Base-by-base conservation (phyloP, 257 asterid genomes). In the Salvia hispanica region DNA sequence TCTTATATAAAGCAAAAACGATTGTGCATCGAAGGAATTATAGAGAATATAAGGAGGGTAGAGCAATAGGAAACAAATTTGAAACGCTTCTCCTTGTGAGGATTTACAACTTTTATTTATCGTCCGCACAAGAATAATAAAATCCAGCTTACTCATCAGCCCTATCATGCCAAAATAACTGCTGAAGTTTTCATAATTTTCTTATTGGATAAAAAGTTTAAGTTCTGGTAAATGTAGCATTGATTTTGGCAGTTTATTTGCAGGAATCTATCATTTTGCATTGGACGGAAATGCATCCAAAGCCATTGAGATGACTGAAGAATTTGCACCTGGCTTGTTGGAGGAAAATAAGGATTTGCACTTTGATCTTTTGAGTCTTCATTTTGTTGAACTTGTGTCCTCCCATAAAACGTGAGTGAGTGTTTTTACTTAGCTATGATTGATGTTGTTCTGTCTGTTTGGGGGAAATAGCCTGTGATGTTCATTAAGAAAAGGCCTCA, bases 331-430 rank as follows among this genome's bases (percentile, higher is more conserved):
- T 55, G 92, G 85, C 74, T 78, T 93, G 62, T 70, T 93, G 69
- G 96, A 90, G 77, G 80, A 84, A 55, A 85, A 86, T 76, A 81
- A 74, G 83, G 92, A 86, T 85, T 72, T 93, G 76, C 87, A 86
- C 78, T 93, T 93, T 75, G 95, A 93, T 80, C 93, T 93, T 53
- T 77, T 90, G 75, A 80, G 96, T 83, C 96, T 93, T 76, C 95
- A 78, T 76, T 93, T 88, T 68, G 81, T 86, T 63, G 89, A 83
- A 78, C 89, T 93, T 39, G 85, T 93, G 73, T 82, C 88, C 82
- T 76, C 91, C 54, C 80, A 83, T 51, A 85, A 86, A 76, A 71
- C 85, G 97, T 92, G 78, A 83, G 97, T 75, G 48, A 39, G 56
- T 36, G 31, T 56, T 59, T 46, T 75, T 64, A 3, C 16, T 70